Percentiles rank a stretch among this genome's conserved stretches.
phyloP scores from a whole-genome alignment of 1,284 basidiomycete genomes.

The Cryptococcus hybrid region DNA sequence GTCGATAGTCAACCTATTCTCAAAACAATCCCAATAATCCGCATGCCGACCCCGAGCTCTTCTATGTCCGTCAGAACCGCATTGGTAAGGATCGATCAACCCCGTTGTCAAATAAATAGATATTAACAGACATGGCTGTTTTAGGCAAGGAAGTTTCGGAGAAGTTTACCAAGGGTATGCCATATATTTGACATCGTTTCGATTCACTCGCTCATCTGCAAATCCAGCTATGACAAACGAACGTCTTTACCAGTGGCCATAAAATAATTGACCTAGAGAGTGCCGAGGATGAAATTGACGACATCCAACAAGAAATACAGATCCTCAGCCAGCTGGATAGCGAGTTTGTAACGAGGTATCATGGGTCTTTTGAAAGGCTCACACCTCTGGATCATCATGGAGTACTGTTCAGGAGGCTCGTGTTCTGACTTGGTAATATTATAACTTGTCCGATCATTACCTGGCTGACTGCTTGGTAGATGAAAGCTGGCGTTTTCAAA shows the following conservation, averaged over 20 bases:
- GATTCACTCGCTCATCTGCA: not conserved
- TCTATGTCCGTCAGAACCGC: conserved; percentile 93
- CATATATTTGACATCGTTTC: no score
- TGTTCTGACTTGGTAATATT: conserved; percentile 54
- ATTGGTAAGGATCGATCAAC: conserved; percentile 64
- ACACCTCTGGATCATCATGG: conserved; percentile 99
- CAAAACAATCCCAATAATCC: conserved; percentile 15
- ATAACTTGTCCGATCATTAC: not conserved
- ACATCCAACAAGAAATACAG: conserved; percentile 98
- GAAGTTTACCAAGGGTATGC: conserved; percentile 94
- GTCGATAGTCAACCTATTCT: conserved; percentile 21
- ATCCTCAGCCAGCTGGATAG: conserved; percentile 98
- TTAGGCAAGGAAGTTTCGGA: conserved; percentile 90
- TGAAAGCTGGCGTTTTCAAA: conserved; percentile 95
- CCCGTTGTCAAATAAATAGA: conserved; percentile 5
- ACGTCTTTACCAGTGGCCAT: conserved; percentile 93
- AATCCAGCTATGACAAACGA: conserved; percentile 77
- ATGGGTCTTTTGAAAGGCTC: conserved; percentile 96
- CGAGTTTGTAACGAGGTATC: conserved; percentile 94
- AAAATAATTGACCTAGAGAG: conserved; percentile 98
- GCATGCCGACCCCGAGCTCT: conserved; percentile 77
- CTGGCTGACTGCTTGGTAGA: conserved; percentile 55
- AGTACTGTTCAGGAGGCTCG: conserved; percentile 65
- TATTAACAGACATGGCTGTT: conserved; percentile 6
- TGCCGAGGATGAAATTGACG: conserved; percentile 98